Conservation (phyloP, 768 basidiomycete genomes). For the Boletus reticuloceps region DNA sequence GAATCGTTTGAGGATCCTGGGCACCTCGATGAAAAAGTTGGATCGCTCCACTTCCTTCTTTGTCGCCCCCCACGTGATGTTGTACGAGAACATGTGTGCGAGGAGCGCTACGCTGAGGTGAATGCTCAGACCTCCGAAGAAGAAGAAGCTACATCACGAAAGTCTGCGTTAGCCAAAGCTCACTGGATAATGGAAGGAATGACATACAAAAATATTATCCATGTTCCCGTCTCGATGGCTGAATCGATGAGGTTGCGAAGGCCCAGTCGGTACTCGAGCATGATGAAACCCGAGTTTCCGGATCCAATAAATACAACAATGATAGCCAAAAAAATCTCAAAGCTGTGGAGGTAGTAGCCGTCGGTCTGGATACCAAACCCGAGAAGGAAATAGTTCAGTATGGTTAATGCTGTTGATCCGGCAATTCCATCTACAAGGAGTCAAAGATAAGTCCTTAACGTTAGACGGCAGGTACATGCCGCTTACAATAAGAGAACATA, state of each 20-base stretch:
- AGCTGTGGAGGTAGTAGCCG: slow-evolving; percentile 73
- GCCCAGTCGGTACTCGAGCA: slow-evolving; percentile 73
- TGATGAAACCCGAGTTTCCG: slow-evolving; percentile 66
- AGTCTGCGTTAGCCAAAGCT: background rate
- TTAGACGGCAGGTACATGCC: background rate
- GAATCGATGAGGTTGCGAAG: slow-evolving; percentile 20
- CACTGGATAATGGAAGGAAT: too few species aligned
- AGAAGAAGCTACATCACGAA: slow-evolving; percentile 38
- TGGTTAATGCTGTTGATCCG: slow-evolving; percentile 54
- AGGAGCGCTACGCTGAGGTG: slow-evolving; percentile 53
- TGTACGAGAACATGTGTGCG: slow-evolving; percentile 58
- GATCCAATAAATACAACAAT: slow-evolving; percentile 70
- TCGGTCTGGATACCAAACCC: slow-evolving; percentile 73
- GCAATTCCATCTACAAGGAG: slow-evolving; percentile 51
- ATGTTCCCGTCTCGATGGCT: slow-evolving; percentile 22
- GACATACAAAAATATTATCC: slow-evolving; percentile 37
- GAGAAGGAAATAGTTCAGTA: slow-evolving; percentile 73
- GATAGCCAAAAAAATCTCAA: slow-evolving; percentile 77
- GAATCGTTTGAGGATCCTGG: slow-evolving; percentile 79
- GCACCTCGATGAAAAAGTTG: slow-evolving; percentile 90
- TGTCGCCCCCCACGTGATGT: slow-evolving; percentile 59
- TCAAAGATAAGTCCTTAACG: background rate
- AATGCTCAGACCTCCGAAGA: slow-evolving; percentile 55
- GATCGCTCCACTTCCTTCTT: slow-evolving; percentile 85
- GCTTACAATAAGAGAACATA: slow-evolving; percentile 53